Base-by-base conservation (phyloP, 2,329 filamentous ascomycete species). In the Incumbomyces lentus region DNA sequence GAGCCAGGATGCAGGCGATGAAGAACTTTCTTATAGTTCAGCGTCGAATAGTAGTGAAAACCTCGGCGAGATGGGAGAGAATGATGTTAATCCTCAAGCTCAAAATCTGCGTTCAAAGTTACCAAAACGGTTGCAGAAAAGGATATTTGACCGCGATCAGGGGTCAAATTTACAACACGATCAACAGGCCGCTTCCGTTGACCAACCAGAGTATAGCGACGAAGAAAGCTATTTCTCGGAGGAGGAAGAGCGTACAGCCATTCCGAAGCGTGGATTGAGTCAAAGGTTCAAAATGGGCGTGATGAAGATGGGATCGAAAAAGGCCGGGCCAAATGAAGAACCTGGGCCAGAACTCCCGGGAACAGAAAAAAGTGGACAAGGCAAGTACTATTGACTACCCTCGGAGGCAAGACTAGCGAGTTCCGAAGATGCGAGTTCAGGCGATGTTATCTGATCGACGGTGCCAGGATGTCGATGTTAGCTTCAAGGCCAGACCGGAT, bases 301-400 rank as follows among this genome's bases (percentile, higher is more conserved):
- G 41, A 35, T 29, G 33, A 45, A 34, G 18, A 38, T 45, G 42
- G 42, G 42, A 10, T 19, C 31, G 12, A 45, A 45, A 10, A 37
- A 18, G 34, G 22, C 22, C 8, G 22, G 22, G 22, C 8, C 22
- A 8, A 26, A 8, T 26, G 5, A 26, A 26, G 22, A 26, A 26
- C 5, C 5, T 35, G 13, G 11, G 5, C 33, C 5, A 35, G 17
- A 40, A 12, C 12, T 14, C 6, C 22, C 22, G 8, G 17, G 12
- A 12, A 13, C 14, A 3, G 38, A 11, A 30, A 16, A 2, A 10
- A 40, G 13, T 10, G 17, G 17, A 40, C 31, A 31, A 12, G 22
- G n/a, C 2, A 38, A 45, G 14, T 38, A 45, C 33, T 45, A 45
- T 45, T 45, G 42, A 45, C 42, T 45, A 45, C 40, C 40, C 40